phyloP scores from a whole-genome alignment of 805 yeast genomes.

The Schwanniomyces sp. region DNA sequence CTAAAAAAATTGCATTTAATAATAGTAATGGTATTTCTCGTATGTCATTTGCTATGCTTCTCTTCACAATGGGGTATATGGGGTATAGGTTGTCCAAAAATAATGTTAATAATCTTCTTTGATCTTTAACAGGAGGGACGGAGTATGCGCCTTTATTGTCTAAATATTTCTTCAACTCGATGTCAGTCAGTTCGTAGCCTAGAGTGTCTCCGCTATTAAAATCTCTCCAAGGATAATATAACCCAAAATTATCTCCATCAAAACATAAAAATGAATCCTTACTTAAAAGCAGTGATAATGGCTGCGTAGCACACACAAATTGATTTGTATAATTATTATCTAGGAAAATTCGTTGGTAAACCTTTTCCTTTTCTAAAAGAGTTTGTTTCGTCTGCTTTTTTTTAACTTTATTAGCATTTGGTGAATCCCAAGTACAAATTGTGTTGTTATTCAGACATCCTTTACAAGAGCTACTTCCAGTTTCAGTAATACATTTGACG shows the following conservation, averaged over 20 bases:
- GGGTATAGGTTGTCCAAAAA: conserved; percentile 25
- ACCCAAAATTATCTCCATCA: conserved; percentile 25
- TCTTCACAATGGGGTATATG: conserved; percentile 26
- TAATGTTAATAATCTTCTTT: conserved; percentile 15
- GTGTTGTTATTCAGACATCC: conserved; percentile 2
- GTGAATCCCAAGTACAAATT: conserved; percentile 7
- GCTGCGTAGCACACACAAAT: conserved; percentile 28
- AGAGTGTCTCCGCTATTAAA: conserved; percentile 10
- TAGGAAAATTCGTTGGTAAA: conserved; percentile 19
- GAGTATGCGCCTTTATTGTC: conserved; percentile 20
- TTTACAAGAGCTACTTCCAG: too few relatives aligned
- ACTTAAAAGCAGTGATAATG: conserved; percentile 27
- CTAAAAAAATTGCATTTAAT: conserved; percentile 24
- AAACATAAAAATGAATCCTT: conserved; percentile 26
- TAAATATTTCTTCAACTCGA: conserved; percentile 19
- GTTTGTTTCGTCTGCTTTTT: too few relatives aligned
- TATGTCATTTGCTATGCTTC: conserved; percentile 13
- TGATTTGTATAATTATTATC: conserved; percentile 17
- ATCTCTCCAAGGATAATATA: conserved; percentile 32
- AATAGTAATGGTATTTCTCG: conserved; percentile 17
- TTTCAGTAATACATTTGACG: too few relatives aligned
- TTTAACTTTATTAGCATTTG: too few relatives aligned
- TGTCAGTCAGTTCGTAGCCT: conserved; percentile 13
- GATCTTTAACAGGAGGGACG: conserved; percentile 16
- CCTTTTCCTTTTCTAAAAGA: conserved; percentile 15